phyloP scores from a whole-genome alignment of 2,329 filamentous ascomycete species.

The Colletotrichum trifolii region DNA sequence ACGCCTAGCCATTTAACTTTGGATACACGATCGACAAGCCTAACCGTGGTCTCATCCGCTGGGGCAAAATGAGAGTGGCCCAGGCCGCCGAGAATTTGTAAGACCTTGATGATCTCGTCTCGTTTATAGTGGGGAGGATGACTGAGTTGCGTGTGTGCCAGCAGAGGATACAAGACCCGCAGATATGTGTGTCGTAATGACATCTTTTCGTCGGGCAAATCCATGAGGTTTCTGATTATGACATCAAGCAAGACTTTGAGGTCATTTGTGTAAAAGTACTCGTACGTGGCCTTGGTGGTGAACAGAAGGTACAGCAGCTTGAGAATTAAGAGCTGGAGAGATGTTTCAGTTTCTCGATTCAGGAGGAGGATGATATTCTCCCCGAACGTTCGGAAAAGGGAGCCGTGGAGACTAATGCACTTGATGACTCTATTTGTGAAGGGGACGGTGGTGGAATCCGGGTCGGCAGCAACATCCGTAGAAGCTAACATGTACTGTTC shows the following conservation, averaged over 20 bases:
- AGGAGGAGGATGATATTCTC: constrained; percentile 96
- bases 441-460: constrained; percentile 55
- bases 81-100: constrained; percentile 76
- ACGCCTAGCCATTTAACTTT: constrained; percentile 76
- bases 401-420: constrained; percentile 82
- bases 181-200: constrained; percentile 92
- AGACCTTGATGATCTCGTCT: constrained; percentile 81
- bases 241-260: constrained; percentile 94
- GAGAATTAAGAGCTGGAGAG: constrained; percentile 92
- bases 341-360: constrained; percentile 94
- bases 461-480: constrained; percentile 61
- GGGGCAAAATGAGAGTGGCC: constrained; percentile 81
- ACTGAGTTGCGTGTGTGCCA: constrained; percentile 91
- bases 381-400: constrained; percentile 90
- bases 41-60: constrained; percentile 81
- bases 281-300: constrained; percentile 89
- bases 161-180: constrained; percentile 87
- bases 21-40: constrained; percentile 80
- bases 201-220: constrained; percentile 85
- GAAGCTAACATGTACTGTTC: constrained; percentile 95
- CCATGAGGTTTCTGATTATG: constrained; percentile 95
- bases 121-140: constrained; percentile 91
- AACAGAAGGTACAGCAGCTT: constrained; percentile 97
- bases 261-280: constrained; percentile 99
- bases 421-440: constrained; percentile 96